Evolutionary conservation across 768 basidiomycete genomes (phyloP).

Genomic region (Russula abietina): DNA sequence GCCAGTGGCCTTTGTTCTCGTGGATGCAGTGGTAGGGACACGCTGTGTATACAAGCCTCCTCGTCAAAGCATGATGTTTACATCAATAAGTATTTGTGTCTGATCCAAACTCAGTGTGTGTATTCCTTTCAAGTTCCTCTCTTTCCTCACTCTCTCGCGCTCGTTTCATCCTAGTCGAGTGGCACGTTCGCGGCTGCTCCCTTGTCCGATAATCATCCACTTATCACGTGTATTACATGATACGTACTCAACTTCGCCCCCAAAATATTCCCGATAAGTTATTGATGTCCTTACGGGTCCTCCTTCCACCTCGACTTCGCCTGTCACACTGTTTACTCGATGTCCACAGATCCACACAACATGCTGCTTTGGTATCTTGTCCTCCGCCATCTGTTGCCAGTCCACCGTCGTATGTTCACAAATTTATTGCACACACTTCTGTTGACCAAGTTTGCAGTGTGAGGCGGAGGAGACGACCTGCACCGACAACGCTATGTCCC

Average conservation of each 20-base stretch:
- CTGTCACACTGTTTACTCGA: not conserved
- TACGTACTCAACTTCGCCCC: not conserved
- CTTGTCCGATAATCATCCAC: constrained; percentile 8
- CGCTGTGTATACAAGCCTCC: no score
- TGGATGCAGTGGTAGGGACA: no score
- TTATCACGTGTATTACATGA: constrained; percentile 5
- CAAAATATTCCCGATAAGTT: not conserved
- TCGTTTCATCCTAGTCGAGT: no score
- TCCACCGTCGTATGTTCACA: not conserved
- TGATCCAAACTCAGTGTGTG: no score
- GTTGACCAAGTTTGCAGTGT: not conserved
- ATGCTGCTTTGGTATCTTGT: not conserved
- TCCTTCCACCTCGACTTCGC: not conserved
- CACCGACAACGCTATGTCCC: not conserved
- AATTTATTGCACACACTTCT: no score
- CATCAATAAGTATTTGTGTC: no score
- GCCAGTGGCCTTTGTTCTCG: no score
- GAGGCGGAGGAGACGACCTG: not conserved
- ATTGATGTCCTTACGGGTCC: not conserved
- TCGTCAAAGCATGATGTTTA: no score
- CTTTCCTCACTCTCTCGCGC: no score
- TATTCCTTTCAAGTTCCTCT: no score
- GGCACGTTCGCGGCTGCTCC: no score
- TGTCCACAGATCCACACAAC: not conserved
- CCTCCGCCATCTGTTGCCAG: not conserved